Evolutionary conservation across 1,284 basidiomycete species (phyloP).

Genomic region (Apiotrichum gamsii): DNA sequence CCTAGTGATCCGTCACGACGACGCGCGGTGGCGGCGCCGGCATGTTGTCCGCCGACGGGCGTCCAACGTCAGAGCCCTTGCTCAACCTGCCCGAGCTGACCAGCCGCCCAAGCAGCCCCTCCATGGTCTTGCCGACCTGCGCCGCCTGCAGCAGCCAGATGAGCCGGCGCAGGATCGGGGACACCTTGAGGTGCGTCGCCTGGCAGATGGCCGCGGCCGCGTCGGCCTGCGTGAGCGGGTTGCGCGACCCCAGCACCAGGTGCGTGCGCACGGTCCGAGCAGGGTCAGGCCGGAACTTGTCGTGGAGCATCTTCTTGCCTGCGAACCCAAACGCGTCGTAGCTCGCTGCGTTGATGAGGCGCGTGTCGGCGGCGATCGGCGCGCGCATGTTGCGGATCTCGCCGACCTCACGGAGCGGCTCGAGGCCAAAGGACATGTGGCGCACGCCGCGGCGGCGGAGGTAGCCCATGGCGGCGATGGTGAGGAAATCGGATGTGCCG

Average conservation of each 20-base stretch:
- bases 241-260: constrained; percentile 3
- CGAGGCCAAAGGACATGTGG: constrained; percentile 14
- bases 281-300: constrained; percentile 13
- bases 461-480: constrained; percentile 8
- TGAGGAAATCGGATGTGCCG: constrained; percentile 13
- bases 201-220: constrained; percentile 6
- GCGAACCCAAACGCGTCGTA: constrained; percentile 11
- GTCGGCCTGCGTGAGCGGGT: not conserved
- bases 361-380: constrained; percentile 3
- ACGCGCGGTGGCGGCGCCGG: no score
- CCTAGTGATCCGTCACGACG: no score
- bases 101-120: not conserved
- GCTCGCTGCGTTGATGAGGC: constrained; percentile 9
- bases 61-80: no score
- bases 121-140: not conserved
- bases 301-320: constrained; percentile 17
- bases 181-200: constrained; percentile 8
- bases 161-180: constrained; percentile 2
- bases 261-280: not conserved
- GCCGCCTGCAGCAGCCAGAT: not conserved
- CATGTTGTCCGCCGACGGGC: no score
- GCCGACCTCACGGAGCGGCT: constrained; percentile 4
- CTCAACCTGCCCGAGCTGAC: not conserved
- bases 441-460: constrained; percentile 6
- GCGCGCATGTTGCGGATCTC: not conserved